These are phyloP conservation scores for Paraleonurus japonicus DNA, from an alignment of 257 asterid species.

Conservation along the genomic window DNA sequence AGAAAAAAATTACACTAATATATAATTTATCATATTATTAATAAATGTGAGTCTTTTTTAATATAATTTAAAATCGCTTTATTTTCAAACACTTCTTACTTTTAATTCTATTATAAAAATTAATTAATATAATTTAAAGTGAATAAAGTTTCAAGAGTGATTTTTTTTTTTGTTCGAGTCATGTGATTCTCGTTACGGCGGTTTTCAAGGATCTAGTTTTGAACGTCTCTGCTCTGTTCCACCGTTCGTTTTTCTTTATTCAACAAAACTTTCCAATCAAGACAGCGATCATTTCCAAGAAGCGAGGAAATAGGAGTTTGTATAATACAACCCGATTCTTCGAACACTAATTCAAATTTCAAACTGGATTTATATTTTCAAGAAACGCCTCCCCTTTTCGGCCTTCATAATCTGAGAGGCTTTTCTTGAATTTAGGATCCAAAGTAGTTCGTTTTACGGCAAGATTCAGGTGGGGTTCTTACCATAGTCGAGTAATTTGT, in stretches of 20 bases:
- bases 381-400: constrained; percentile 27
- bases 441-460: not conserved
- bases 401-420: constrained; percentile 23
- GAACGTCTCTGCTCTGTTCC: constrained; percentile 19
- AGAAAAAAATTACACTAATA: no score
- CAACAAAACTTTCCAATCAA: not conserved
- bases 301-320: constrained; percentile 23
- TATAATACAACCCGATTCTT: not conserved
- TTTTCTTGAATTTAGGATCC: constrained; percentile 31
- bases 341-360: constrained; percentile 24
- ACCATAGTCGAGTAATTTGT: not conserved
- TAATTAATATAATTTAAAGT: no score
- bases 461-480: not conserved
- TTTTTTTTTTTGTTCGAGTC: not conserved
- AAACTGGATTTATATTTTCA: constrained; percentile 17
- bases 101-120: no score
- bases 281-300: constrained; percentile 22
- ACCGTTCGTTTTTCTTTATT: not conserved
- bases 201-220: not conserved
- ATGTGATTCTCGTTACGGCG: constrained; percentile 14
- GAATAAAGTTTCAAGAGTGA: no score
- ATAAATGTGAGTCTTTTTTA: no score
- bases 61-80: no score
- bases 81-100: no score
- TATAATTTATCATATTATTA: no score